A percentile compares a stretch with the other conserved stretches of the same genome.
phyloP scores from a whole-genome alignment of 2,329 filamentous ascomycete species.

The Penicillium sp. region DNA sequence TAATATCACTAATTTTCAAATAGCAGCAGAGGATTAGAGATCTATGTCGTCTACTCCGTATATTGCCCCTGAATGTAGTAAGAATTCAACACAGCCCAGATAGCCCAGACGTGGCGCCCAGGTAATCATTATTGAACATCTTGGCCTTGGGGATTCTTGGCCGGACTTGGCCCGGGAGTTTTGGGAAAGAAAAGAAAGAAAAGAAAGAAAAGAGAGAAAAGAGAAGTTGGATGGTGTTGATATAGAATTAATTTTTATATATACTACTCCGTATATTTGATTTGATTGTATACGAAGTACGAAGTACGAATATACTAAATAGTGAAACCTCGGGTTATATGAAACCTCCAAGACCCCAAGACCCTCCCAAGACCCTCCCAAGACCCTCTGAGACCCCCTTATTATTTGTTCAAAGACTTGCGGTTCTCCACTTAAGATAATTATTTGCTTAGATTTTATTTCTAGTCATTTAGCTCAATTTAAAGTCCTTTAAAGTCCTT shows the following conservation, averaged over 20 bases:
- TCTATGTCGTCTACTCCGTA: neutral
- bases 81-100: neutral
- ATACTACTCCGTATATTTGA: neutral
- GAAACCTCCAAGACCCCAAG: neutral
- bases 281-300: neutral
- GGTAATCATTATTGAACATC: neutral
- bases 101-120: neutral
- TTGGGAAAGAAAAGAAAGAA: neutral
- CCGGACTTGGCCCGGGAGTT: neutral
- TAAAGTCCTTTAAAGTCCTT: neutral
- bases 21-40: neutral
- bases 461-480: neutral
- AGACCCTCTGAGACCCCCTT: no score
- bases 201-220: neutral
- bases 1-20: neutral
- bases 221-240: no score
- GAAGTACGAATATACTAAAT: neutral
- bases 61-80: neutral
- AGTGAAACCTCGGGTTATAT: neutral
- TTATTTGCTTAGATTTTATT: no score
- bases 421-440: neutral
- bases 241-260: neutral
- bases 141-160: neutral
- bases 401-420: constrained; percentile 1
- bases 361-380: no score